Evolutionary conservation across 2,329 filamentous ascomycete genomes (phyloP), one percentile per base, ranked within the genome.

Genomic region (Epichloe bromicola): DNA sequence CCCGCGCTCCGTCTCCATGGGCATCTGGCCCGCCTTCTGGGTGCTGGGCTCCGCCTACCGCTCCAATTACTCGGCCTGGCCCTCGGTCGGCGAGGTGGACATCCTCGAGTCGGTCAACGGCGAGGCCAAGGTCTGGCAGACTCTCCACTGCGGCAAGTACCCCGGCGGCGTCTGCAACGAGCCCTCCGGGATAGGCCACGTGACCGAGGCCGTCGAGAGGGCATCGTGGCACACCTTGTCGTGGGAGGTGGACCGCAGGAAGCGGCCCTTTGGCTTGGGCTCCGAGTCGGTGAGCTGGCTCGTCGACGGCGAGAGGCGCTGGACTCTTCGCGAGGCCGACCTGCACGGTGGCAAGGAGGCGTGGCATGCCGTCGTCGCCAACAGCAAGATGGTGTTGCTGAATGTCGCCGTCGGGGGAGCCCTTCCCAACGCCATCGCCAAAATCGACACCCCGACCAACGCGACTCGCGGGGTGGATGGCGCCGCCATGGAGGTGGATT

Each of bases 1-100:
- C 17, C 36, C 61, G n/a, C 1, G 48, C 51, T 26, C 48, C 8
- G 48, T 56, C 4, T 65, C 69, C 53, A 55, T 64, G 46, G 70
- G 71, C 17, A 70, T 73, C 57, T 74, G 72, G 72, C 69, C 67
- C 0, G 72, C 71, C 0, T 74, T 74, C 55, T 74, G 71, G 72
- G 60, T 66, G 20, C 64, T 74, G 34, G 71, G 71, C 5, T 53
- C 61, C 8, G 58, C 54, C 2, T 71, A 66, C 59, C 65, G 70
- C 42, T 58, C 58, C 33, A 63, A 68, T 51, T 67, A 67, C 53
- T 58, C 53, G 14, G 65, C 65, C 53, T 74, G 71, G 72, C 72
- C 72, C 0, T 48, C 55, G 5, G 57, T 67, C 12, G 69, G 68
- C 51, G 72, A 74, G 61, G 62, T 74, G 45, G 72, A 74, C 60